Base-by-base conservation (phyloP, 495 filamentous ascomycete genomes). In the Penicillium atrosanguineum region DNA sequence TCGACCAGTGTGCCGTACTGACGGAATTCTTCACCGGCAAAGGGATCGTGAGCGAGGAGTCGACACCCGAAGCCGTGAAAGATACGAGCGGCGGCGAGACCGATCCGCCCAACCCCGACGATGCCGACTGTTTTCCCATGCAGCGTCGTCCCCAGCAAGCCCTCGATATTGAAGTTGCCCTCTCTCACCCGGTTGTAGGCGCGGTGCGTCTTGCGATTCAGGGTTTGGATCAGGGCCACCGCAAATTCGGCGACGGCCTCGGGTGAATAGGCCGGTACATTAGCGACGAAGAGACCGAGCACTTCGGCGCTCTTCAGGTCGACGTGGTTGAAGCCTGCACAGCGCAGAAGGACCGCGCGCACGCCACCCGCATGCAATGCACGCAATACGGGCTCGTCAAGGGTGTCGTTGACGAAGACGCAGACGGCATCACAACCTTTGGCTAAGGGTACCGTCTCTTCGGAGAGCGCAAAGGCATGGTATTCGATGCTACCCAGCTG, bases 211-310 rank as follows among this genome's bases (percentile, higher is more conserved):
- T 86, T 83, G 18, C 86, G 83, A 60, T 88, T 87, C 23, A 88
- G 73, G 0, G 85, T 87, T 68, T 85, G 83, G 37, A 87, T 72
- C 60, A 89, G 75, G 8, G 84, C 81, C 15, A 87, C 73, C 18
- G 86, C 79, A 61, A 87, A 89, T 70, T 89, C 86, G 57, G 86
- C 86, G 4, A 89, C 86, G 4, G 86, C 83, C 59, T 88, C 85
- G 52, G 86, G 86, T 4, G 82, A 83, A 66, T 89, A 89, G 1
- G 84, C 74, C 0, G 85, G 84, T 19, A 89, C 86, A 49, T 81
- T 81, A 52, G 82, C 84, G 45, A 89, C 84, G 63, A 84, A 81
- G 62, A 89, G 61, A 38, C 80, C 79, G 4, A 86, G 74, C 20
- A 60, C 56, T 54, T 81, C 72, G 54, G 86, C 86, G 0, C 71